Conservation (phyloP, 2,329 filamentous ascomycete species). For the Eutypella sp. region DNA sequence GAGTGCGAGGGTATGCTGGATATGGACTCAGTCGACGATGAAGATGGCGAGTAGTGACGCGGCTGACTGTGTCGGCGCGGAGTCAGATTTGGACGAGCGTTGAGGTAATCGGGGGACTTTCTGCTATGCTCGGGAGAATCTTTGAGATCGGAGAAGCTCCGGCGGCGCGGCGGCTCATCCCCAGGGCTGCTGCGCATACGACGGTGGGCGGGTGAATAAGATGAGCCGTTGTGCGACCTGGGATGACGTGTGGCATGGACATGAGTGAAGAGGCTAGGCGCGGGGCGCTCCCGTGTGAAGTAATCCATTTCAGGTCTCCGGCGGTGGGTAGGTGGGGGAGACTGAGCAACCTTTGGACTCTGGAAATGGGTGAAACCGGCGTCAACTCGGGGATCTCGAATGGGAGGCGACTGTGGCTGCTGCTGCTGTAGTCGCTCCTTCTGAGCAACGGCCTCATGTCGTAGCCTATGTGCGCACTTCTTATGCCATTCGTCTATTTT, state of each 20-base stretch:
- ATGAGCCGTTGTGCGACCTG: slow-evolving; percentile 17
- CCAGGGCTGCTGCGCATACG: slow-evolving; percentile 29
- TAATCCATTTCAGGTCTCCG: slow-evolving; percentile 29
- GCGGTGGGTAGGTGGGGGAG: slow-evolving; percentile 14
- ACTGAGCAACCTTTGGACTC: slow-evolving; percentile 13
- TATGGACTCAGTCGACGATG: slow-evolving; percentile 21
- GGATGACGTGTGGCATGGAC: slow-evolving; percentile 20
- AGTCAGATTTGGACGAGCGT: slow-evolving; percentile 16
- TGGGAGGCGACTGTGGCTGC: slow-evolving; percentile 8
- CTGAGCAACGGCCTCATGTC: slow-evolving; percentile 49
- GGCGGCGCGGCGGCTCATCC: slow-evolving; percentile 37
- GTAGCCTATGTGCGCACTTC: slow-evolving; percentile 65
- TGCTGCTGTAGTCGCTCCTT: slow-evolving; percentile 23
- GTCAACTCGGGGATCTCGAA: slow-evolving; percentile 23
- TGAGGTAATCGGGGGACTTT: slow-evolving; percentile 13
- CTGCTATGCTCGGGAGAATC: slow-evolving; percentile 28
- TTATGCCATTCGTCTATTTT: slow-evolving; percentile 88
- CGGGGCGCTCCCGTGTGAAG: slow-evolving; percentile 32
- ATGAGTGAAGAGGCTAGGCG: slow-evolving; percentile 17
- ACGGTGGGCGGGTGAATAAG: slow-evolving; percentile 16
- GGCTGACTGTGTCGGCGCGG: slow-evolving; percentile 23
- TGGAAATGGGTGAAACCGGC: slow-evolving; percentile 27
- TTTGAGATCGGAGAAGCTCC: slow-evolving; percentile 49
- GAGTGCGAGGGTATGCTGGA: slow-evolving; percentile 13
- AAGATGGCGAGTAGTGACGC: slow-evolving; percentile 15